Evolutionary conservation across 23 red algal species (phyloP).

Genomic region (Gracilaria vermiculophylla): DNA sequence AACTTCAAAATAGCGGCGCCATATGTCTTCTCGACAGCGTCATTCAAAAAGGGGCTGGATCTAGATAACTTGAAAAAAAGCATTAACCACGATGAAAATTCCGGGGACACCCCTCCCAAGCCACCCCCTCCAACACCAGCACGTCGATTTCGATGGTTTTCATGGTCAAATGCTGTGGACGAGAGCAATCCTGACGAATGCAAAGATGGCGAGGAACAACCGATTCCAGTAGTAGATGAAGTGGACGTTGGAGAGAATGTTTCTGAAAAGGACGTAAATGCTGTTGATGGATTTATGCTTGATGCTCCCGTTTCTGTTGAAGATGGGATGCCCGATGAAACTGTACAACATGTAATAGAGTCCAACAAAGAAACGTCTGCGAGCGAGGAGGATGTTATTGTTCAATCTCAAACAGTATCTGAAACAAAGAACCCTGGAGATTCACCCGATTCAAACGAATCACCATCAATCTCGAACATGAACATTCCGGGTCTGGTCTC

Average conservation of each 20-base stretch:
- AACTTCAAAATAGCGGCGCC: conserved; percentile 69
- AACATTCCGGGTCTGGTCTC: not conserved
- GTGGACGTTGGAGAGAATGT: not conserved
- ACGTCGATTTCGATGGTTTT: conserved; percentile 61
- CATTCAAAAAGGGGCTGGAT: conserved; percentile 65
- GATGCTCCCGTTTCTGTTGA: not conserved
- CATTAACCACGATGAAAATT: not conserved
- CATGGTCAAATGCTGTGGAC: conserved; percentile 23
- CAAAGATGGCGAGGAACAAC: not conserved
- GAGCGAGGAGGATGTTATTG: not conserved
- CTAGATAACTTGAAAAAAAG: conserved; percentile 20
- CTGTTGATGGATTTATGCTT: not conserved
- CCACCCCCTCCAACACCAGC: conserved; percentile 20
- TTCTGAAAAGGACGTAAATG: not conserved
- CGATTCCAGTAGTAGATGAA: not conserved
- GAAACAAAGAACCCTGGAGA: not conserved
- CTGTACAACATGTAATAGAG: too few relatives aligned
- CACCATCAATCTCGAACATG: not conserved
- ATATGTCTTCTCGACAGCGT: conserved; percentile 66
- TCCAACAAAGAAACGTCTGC: not conserved
- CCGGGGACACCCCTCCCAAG: not conserved
- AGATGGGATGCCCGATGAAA: not conserved
- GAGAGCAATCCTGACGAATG: not conserved
- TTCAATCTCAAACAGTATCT: not conserved
- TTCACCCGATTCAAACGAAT: not conserved